A percentile compares a stretch with the other conserved stretches of the same genome.
Evolutionary conservation across 2,329 filamentous ascomycete genomes (phyloP).

Genomic region (Curvularia spicifera): DNA sequence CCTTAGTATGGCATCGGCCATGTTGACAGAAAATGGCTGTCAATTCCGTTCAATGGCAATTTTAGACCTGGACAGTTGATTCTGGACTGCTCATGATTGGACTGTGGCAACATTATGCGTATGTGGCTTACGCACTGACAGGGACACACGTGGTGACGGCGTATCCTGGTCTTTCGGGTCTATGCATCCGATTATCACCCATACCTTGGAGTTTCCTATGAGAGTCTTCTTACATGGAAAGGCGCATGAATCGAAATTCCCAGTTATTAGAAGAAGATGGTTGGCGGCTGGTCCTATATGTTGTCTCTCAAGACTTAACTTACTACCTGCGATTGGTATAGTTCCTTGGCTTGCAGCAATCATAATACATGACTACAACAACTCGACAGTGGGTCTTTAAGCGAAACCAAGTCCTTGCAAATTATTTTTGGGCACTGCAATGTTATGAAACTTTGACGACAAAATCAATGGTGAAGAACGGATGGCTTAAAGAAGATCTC

Average conservation of each 20-base stretch:
- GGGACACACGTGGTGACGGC: slow-evolving; percentile 8
- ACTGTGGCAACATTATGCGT: background rate
- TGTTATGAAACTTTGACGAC: background rate
- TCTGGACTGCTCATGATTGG: background rate
- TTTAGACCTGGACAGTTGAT: background rate
- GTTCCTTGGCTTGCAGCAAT: background rate
- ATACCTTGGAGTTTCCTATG: background rate
- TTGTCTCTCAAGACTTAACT: background rate
- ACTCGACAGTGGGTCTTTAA: background rate
- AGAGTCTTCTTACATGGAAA: background rate
- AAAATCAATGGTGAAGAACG: background rate
- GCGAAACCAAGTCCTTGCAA: background rate
- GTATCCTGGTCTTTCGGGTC: slow-evolving; percentile 1
- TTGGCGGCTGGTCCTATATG: background rate
- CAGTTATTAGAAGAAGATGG: background rate
- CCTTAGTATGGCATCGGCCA: background rate
- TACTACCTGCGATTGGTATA: background rate
- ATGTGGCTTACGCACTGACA: background rate
- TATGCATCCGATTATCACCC: slow-evolving; percentile 1
- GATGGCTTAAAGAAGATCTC: background rate
- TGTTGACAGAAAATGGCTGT: background rate
- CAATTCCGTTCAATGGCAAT: background rate
- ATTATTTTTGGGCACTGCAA: too few species aligned
- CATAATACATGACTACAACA: background rate
- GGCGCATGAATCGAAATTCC: background rate